Conservation (phyloP, 176 grass and related monocot species). For the Areca catechu region DNA sequence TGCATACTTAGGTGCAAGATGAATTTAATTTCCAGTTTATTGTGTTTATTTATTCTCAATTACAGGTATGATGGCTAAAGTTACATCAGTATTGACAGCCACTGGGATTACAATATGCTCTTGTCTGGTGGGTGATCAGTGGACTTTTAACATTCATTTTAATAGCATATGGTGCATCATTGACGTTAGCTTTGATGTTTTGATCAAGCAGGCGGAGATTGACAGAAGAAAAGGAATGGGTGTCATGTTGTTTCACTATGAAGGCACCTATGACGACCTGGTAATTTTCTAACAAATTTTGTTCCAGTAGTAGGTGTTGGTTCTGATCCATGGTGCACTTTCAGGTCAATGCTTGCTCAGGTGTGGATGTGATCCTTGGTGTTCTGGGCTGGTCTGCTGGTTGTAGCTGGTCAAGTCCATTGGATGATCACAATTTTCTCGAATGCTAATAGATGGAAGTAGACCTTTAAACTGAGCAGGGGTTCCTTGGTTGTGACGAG, state of each 20-base stretch:
- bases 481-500: too few species aligned
- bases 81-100: slow-evolving; percentile 69
- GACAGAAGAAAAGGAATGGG: slow-evolving; percentile 67
- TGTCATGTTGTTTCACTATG: slow-evolving; percentile 72
- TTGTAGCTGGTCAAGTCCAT: slow-evolving; percentile 52
- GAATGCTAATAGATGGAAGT: slow-evolving; percentile 31
- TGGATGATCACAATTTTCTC: slow-evolving; percentile 28
- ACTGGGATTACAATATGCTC: slow-evolving; percentile 74
- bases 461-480: too few species aligned
- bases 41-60: slow-evolving; percentile 19
- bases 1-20: too few species aligned
- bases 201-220: slow-evolving; percentile 48
- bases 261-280: slow-evolving; percentile 63
- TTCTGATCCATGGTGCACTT: slow-evolving; percentile 15
- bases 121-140: slow-evolving; percentile 56
- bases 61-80: slow-evolving; percentile 89
- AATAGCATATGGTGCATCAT: neutral
- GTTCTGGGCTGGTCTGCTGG: slow-evolving; percentile 81
- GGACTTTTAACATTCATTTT: slow-evolving; percentile 11
- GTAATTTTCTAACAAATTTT: slow-evolving; percentile 30
- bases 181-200: neutral
- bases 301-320: neutral
- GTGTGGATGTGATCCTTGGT: slow-evolving; percentile 63
- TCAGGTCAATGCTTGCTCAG: slow-evolving; percentile 55
- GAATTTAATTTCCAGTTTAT: neutral